Percentiles rank a stretch among this genome's conserved stretches.
phyloP scores from a whole-genome alignment of 164 flowering plant species.

The Berberis vulgaris region DNA sequence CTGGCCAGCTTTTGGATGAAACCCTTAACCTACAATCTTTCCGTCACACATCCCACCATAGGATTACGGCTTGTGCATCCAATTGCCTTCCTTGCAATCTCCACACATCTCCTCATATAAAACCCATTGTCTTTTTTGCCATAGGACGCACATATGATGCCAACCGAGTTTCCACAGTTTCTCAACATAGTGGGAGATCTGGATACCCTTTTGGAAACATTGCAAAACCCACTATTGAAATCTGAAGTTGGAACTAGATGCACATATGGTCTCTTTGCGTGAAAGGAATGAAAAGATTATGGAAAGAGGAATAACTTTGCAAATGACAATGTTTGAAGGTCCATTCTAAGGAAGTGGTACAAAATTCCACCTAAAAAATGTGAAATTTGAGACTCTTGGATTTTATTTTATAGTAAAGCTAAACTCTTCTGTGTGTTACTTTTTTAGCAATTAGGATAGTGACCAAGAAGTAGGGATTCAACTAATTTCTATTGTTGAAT shows the following conservation, averaged over 20 bases:
- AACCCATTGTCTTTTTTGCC: conserved; percentile 38
- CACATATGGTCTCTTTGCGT: conserved; percentile 2
- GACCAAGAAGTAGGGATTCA: too few relatives aligned
- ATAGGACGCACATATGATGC: conserved; percentile 24
- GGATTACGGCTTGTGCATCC: conserved; percentile 92
- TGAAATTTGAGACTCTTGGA: too few relatives aligned
- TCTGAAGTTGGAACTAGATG: conserved; percentile 4
- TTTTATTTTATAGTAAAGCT: too few relatives aligned
- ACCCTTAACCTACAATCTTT: conserved; percentile 83
- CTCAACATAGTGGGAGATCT: conserved; percentile 10
- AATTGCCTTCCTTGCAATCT: conserved; percentile 71
- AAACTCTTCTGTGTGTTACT: too few relatives aligned
- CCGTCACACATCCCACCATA: conserved; percentile 93
- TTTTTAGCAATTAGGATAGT: too few relatives aligned
- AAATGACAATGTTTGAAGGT: too few relatives aligned
- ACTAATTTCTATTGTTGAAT: too few relatives aligned
- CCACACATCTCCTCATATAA: conserved; percentile 74
- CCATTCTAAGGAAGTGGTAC: too few relatives aligned
- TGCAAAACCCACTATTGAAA: conserved; percentile 24
- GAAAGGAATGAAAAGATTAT: neutral
- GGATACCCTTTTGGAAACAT: conserved; percentile 26
- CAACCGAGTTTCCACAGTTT: conserved; percentile 13
- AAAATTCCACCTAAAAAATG: too few relatives aligned
- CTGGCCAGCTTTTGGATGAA: conserved; percentile 97
- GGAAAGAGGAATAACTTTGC: too few relatives aligned